Percentiles rank a stretch among this genome's conserved stretches.
These are phyloP conservation scores for Podospora tetraspora DNA, from an alignment of 495 filamentous ascomycete genomes.

Conservation along the genomic window DNA sequence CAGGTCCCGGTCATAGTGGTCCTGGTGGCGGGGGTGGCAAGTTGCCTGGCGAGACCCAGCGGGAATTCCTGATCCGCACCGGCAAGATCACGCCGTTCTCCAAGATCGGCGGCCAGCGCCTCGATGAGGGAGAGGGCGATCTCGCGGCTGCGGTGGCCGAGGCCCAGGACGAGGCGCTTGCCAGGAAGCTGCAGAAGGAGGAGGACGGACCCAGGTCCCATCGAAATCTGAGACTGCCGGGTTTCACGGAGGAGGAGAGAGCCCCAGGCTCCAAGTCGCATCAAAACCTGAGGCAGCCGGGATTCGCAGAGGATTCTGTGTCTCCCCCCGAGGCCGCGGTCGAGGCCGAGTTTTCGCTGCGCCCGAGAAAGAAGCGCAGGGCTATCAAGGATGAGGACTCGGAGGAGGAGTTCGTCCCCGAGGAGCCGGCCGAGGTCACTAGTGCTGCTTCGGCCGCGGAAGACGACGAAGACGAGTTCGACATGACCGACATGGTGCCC, in stretches of 20 bases:
- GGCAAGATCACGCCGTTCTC: constrained; percentile 97
- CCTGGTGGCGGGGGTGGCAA: constrained; percentile 35
- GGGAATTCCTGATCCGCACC: constrained; percentile 88
- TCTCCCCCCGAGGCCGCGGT: constrained; percentile 17
- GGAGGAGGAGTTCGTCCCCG: constrained; percentile 41
- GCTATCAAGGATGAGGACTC: constrained; percentile 31
- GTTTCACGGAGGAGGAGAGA: constrained; percentile 54
- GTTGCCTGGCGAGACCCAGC: constrained; percentile 70
- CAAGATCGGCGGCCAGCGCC: constrained; percentile 52
- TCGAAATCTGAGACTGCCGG: constrained; percentile 73
- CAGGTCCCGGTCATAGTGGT: constrained; percentile 2
- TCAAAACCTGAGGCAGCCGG: constrained; percentile 73
- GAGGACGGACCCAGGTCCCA: constrained; percentile 63
- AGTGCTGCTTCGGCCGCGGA: constrained; percentile 27
- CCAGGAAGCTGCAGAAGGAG: constrained; percentile 50
- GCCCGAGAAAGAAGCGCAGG: constrained; percentile 45
- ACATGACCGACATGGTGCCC: constrained; percentile 30
- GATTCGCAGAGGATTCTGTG: constrained; percentile 53
- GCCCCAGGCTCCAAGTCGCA: constrained; percentile 63
- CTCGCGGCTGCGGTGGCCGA: constrained; percentile 69
- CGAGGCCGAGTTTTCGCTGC: constrained; percentile 47
- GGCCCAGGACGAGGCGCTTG: constrained; percentile 58
- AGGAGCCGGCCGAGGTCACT: constrained; percentile 22
- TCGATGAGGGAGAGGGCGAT: constrained; percentile 52
- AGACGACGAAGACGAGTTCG: constrained; percentile 31